Percentiles rank a stretch among this genome's conserved stretches.
Conservation (phyloP, 306 rosid genomes). For the Leucaena leucocephala region DNA sequence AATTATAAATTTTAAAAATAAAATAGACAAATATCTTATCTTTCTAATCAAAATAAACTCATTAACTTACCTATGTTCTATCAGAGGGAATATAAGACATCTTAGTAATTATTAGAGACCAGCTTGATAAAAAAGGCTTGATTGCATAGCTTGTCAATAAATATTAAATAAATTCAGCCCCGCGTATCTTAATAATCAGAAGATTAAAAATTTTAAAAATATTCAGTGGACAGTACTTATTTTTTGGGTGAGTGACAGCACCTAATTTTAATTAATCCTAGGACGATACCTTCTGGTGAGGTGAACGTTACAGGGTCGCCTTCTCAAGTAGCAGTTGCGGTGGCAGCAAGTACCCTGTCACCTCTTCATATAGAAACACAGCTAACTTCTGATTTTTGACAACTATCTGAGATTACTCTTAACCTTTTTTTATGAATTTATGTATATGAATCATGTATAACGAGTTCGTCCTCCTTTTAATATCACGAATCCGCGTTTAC, state of each 20-base stretch:
- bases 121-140: background rate
- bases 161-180: background rate
- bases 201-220: background rate
- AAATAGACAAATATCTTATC: no score
- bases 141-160: background rate
- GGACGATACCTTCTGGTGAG: background rate
- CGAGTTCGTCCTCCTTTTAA: background rate
- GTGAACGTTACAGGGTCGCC: slow-evolving; percentile 8
- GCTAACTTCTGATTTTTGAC: background rate
- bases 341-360: background rate
- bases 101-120: background rate
- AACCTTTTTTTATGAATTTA: background rate
- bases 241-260: background rate
- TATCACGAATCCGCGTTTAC: background rate
- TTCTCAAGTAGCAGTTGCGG: slow-evolving; percentile 3
- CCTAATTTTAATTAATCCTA: background rate
- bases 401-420: background rate
- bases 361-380: background rate
- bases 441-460: background rate
- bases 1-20: no score
- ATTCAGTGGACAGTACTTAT: background rate
- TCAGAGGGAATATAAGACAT: background rate
- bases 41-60: no score
- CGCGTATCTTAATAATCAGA: background rate
- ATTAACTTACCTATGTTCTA: no score